phyloP scores from a whole-genome alignment of 139 green algal species.

The Chlorella sp. region DNA sequence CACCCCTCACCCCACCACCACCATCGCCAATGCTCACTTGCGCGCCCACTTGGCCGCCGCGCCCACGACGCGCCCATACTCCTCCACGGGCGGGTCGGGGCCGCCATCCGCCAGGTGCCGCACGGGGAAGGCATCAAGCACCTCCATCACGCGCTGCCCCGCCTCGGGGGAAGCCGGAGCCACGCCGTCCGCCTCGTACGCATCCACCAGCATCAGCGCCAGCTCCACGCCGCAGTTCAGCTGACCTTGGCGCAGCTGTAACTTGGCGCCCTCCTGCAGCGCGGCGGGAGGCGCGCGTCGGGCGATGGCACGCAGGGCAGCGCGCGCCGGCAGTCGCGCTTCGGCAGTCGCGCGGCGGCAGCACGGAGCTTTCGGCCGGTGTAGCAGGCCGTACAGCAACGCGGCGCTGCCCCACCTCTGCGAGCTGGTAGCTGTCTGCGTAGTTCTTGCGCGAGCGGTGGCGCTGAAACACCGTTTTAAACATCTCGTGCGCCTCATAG shows the following conservation, averaged over 20 bases:
- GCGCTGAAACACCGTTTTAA: constrained; percentile 39
- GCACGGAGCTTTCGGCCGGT: too few species aligned
- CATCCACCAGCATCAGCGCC: constrained; percentile 34
- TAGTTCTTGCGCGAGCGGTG: constrained; percentile 18
- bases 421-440: constrained; percentile 30
- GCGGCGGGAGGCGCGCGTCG: neutral
- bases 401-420: neutral
- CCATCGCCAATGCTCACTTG: constrained; percentile 8
- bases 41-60: constrained; percentile 22
- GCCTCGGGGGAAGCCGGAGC: neutral
- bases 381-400: too few species aligned
- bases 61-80: constrained; percentile 4
- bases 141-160: neutral
- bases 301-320: neutral
- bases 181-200: constrained; percentile 21
- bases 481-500: constrained; percentile 45
- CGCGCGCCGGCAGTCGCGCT: too few species aligned
- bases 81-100: constrained; percentile 19
- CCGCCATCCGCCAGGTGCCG: neutral
- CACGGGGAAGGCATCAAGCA: constrained; percentile 32
- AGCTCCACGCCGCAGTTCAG: constrained; percentile 41
- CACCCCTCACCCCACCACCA: neutral
- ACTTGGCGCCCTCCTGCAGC: constrained; percentile 23
- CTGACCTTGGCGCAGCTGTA: constrained; percentile 36
- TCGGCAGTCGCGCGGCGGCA: too few species aligned